Evolutionary conservation across 2,329 filamentous ascomycete genomes (phyloP).

Genomic region (Seiridium unicorne): DNA sequence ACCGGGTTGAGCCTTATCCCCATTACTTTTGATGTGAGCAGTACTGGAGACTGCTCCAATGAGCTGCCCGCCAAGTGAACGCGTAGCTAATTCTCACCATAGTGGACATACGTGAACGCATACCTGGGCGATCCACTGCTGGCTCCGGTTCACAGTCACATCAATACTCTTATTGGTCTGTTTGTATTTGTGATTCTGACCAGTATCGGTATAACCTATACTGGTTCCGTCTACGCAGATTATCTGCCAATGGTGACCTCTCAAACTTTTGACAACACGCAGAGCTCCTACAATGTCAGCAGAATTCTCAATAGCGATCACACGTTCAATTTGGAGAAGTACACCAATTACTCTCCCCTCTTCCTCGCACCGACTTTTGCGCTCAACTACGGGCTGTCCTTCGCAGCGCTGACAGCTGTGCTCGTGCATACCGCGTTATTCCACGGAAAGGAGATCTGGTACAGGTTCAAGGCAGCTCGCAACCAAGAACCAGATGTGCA

Average conservation of each 20-base stretch:
- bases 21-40: slow-evolving; percentile 37
- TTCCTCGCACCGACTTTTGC: slow-evolving; percentile 48
- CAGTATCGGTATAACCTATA: slow-evolving; percentile 47
- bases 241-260: slow-evolving; percentile 56
- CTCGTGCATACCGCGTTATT: slow-evolving; percentile 36
- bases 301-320: slow-evolving; percentile 48
- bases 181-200: slow-evolving; percentile 37
- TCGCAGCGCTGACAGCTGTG: slow-evolving; percentile 48
- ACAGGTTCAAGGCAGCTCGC: slow-evolving; percentile 41
- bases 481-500: slow-evolving; percentile 50
- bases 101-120: slow-evolving; percentile 35
- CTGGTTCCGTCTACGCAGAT: slow-evolving; percentile 43
- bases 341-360: slow-evolving; percentile 53
- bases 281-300: slow-evolving; percentile 46
- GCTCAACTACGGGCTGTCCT: slow-evolving; percentile 49
- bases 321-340: slow-evolving; percentile 50
- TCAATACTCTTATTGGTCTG: slow-evolving; percentile 40
- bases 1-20: slow-evolving; percentile 40
- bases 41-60: neutral
- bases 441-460: slow-evolving; percentile 41
- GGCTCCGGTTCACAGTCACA: slow-evolving; percentile 33
- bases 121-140: slow-evolving; percentile 33
- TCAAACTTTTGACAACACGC: slow-evolving; percentile 56
- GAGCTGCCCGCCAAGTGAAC: neutral
- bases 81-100: neutral